Evolutionary conservation across 371 early-diverging fungal genomes (phyloP).

Genomic region (Dipsacomyces acuminosporus): DNA sequence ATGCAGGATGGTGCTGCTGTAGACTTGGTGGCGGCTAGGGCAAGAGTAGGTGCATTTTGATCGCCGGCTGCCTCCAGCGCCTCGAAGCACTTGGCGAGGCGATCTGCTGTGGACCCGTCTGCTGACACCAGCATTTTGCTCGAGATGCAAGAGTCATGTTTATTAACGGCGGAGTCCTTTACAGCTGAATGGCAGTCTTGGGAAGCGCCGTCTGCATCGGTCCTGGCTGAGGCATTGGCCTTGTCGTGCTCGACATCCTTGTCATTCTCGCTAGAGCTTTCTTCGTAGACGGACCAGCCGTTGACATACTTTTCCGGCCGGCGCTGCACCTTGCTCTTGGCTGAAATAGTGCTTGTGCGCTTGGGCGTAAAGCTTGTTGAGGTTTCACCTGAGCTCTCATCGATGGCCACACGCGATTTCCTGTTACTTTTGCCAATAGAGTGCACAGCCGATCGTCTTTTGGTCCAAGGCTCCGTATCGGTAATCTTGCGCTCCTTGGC

Average conservation of each 20-base stretch:
- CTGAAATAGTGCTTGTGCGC: constrained; percentile 1
- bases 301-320: constrained; percentile 22
- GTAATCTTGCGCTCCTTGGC: background rate
- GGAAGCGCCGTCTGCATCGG: background rate
- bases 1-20: no score
- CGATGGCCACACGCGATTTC: background rate
- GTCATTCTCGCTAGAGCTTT: background rate
- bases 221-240: background rate
- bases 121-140: no score
- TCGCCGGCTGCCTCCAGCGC: no score
- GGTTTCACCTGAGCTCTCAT: background rate
- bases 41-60: no score
- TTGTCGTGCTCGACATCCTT: background rate
- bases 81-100: no score
- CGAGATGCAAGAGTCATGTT: no score
- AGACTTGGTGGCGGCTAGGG: no score
- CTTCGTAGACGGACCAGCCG: constrained; percentile 31
- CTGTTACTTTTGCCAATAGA: background rate
- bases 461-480: background rate
- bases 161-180: background rate
- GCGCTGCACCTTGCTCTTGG: background rate
- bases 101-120: no score
- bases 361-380: background rate
- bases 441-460: background rate
- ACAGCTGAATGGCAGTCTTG: background rate